These are phyloP conservation scores for Warburgia ugandensis DNA, from an alignment of 164 flowering plant genomes.

Conservation along the genomic window DNA sequence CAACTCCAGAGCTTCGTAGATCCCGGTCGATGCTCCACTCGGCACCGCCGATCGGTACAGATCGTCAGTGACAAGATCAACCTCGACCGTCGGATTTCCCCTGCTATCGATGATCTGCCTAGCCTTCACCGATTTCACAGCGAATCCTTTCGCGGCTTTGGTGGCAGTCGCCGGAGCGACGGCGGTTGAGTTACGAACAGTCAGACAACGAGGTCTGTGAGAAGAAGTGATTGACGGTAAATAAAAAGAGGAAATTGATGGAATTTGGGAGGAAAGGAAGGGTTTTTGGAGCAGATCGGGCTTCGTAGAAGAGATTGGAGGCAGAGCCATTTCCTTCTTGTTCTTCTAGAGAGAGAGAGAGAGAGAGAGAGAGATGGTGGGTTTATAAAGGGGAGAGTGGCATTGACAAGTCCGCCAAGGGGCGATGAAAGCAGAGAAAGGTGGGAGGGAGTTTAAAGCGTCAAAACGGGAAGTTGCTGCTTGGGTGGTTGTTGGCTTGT, in stretches of 20 bases:
- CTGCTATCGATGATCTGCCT: conserved; percentile 97
- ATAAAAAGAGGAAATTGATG: conserved; percentile 14
- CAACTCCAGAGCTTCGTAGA: conserved; percentile 94
- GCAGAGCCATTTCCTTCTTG: conserved; percentile 10
- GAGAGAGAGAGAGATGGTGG: background rate
- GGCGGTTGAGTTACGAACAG: conserved; percentile 37
- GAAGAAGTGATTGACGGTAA: conserved; percentile 8
- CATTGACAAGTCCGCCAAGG: conserved; percentile 6
- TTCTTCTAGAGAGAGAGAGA: no score
- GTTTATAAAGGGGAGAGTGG: background rate
- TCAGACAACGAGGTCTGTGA: conserved; percentile 11
- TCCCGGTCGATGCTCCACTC: conserved; percentile 95
- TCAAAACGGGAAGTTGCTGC: no score
- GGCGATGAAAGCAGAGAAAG: no score
- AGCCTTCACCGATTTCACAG: conserved; percentile 70
- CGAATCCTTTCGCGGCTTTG: conserved; percentile 15
- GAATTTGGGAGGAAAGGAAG: conserved; percentile 4
- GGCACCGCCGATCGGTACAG: conserved; percentile 92
- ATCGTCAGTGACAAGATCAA: conserved; percentile 71
- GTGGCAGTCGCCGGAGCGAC: conserved; percentile 16
- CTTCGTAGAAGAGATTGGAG: conserved; percentile 4
- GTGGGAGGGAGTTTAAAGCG: no score
- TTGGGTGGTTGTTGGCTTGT: no score
- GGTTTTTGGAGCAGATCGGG: conserved; percentile 10
- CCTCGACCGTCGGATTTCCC: conserved; percentile 96